These are phyloP conservation scores for Fusarium pseudoanthophilum DNA, from an alignment of 2,329 filamentous ascomycete genomes.

Conservation along the genomic window DNA sequence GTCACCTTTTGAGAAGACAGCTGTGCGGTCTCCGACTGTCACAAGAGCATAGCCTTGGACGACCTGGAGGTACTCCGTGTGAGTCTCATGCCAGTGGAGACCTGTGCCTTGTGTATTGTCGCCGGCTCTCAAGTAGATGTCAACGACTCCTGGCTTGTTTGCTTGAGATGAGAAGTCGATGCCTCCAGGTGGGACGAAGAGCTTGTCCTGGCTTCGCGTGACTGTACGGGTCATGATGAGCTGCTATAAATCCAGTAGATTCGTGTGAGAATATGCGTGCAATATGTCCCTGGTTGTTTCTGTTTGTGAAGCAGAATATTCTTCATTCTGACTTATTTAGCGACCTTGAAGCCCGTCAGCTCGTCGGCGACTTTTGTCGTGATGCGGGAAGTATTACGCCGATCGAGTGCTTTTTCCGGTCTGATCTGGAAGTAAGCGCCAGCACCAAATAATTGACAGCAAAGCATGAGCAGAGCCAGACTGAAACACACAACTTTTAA, in stretches of 20 bases:
- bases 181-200: constrained; percentile 19
- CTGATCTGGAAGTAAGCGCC: neutral
- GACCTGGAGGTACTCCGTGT: constrained; percentile 35
- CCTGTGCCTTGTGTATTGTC: constrained; percentile 21
- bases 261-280: neutral
- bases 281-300: neutral
- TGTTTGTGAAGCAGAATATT: rapidly evolving
- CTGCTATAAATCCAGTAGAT: neutral
- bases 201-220: constrained; percentile 13
- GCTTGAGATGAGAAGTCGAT: constrained; percentile 7
- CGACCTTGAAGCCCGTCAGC: neutral
- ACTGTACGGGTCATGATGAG: constrained; percentile 9
- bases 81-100: constrained; percentile 35
- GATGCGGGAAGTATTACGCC: neutral
- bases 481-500: rapidly evolving
- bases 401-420: neutral
- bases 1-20: constrained; percentile 29
- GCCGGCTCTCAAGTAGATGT: constrained; percentile 16
- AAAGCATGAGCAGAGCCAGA: rapidly evolving
- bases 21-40: constrained; percentile 32
- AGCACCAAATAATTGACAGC: neutral
- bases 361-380: neutral
- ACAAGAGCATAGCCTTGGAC: constrained; percentile 35
- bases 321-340: rapidly evolving
- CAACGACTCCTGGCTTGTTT: constrained; percentile 1